Conservation (phyloP, 1,284 basidiomycete genomes). For the Cutaneotrichosporon cutaneum region DNA sequence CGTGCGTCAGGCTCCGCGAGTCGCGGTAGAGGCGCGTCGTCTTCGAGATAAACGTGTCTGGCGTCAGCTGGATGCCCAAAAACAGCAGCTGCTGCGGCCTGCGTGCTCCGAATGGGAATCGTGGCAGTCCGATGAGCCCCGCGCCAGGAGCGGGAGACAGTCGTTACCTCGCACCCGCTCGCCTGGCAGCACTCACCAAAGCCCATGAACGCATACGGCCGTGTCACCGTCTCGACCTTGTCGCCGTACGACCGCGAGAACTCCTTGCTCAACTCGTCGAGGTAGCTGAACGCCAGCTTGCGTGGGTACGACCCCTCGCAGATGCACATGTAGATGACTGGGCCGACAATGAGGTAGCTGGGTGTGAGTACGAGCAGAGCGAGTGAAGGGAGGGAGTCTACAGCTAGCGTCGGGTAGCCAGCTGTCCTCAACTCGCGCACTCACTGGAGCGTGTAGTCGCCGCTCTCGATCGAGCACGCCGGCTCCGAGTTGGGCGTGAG, state of each 20-base stretch:
- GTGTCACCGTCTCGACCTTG: constrained; percentile 77
- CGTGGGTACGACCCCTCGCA: constrained; percentile 95
- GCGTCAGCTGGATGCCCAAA: constrained; percentile 6
- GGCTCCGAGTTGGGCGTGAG: constrained; percentile 92
- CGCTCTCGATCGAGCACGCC: constrained; percentile 94
- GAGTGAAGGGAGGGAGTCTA: too few relatives aligned
- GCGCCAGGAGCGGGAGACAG: too few relatives aligned
- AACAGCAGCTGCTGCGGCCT: not conserved
- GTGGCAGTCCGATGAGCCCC: too few relatives aligned
- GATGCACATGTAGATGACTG: constrained; percentile 93
- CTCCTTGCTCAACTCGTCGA: constrained; percentile 96
- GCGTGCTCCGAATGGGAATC: too few relatives aligned
- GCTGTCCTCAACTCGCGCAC: constrained; percentile 27
- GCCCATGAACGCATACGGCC: constrained; percentile 93
- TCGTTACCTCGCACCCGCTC: too few relatives aligned
- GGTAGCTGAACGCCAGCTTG: constrained; percentile 95
- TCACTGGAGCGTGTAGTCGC: constrained; percentile 88
- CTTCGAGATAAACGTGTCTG: constrained; percentile 98
- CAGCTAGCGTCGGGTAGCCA: not conserved
- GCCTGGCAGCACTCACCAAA: constrained; percentile 64
- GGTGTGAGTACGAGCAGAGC: constrained; percentile 11
- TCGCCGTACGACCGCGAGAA: constrained; percentile 87
- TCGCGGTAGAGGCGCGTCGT: constrained; percentile 93
- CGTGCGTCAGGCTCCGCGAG: constrained; percentile 72
- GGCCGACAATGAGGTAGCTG: constrained; percentile 91